Percentiles rank a stretch among this genome's conserved stretches.
These are phyloP conservation scores for Acer negundo DNA, from an alignment of 345 rosid species.

Conservation along the genomic window DNA sequence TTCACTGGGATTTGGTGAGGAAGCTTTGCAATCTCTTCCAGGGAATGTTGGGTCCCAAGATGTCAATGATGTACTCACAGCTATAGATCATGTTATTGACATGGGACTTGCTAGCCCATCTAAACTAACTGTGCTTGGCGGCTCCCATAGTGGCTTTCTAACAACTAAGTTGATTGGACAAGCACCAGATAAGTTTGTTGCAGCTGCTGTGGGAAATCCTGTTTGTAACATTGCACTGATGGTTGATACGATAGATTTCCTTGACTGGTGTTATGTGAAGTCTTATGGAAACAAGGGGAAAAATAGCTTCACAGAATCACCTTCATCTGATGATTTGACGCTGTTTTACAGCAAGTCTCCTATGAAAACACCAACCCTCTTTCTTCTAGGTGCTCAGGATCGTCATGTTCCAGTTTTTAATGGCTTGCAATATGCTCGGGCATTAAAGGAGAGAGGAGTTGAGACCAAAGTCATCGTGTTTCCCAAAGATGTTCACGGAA, in stretches of 20 bases:
- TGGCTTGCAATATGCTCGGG: slow-evolving; percentile 81
- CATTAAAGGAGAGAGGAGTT: slow-evolving; percentile 80
- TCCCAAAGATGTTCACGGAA: slow-evolving; percentile 72
- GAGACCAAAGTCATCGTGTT: slow-evolving; percentile 66
- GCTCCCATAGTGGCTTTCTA: slow-evolving; percentile 94
- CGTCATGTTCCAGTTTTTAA: slow-evolving; percentile 83
- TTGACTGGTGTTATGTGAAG: slow-evolving; percentile 88
- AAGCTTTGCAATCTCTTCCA: slow-evolving; percentile 92
- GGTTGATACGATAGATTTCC: slow-evolving; percentile 84
- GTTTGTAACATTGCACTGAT: slow-evolving; percentile 77
- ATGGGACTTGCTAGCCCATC: slow-evolving; percentile 71
- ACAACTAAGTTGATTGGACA: slow-evolving; percentile 91
- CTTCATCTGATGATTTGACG: slow-evolving; percentile 62
- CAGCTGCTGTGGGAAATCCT: slow-evolving; percentile 87
- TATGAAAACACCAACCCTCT: slow-evolving; percentile 79
- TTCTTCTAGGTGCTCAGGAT: slow-evolving; percentile 84
- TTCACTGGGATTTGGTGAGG: slow-evolving; percentile 93
- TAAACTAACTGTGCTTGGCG: slow-evolving; percentile 75
- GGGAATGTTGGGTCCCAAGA: slow-evolving; percentile 94
- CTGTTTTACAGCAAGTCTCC: slow-evolving; percentile 78
- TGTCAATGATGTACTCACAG: slow-evolving; percentile 77
- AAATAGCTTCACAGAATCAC: slow-evolving; percentile 68
- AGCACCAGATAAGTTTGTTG: slow-evolving; percentile 86
- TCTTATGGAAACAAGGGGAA: slow-evolving; percentile 63
- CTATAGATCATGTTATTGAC: slow-evolving; percentile 70